Evolutionary conservation across 73 alveolate species (phyloP).

Genomic region (Halteria grandinella): DNA sequence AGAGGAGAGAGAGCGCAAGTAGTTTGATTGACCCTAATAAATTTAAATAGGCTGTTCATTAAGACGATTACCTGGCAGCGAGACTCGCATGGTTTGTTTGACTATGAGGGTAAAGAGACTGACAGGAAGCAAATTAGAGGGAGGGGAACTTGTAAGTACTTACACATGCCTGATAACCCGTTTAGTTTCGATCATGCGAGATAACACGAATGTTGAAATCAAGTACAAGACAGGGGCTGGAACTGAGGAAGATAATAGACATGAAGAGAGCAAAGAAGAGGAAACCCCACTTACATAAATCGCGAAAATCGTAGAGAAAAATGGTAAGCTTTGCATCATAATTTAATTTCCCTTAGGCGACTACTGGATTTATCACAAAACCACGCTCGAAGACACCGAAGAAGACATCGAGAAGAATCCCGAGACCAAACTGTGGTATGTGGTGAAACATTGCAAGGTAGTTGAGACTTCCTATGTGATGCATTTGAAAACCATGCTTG

Average conservation of each 20-base stretch:
- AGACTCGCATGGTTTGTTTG: slow-evolving; percentile 58
- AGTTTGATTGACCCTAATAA: too few species aligned
- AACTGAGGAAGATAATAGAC: slow-evolving; percentile 1
- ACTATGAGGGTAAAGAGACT: slow-evolving; percentile 28
- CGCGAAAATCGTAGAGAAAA: slow-evolving; percentile 22
- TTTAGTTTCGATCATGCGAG: slow-evolving; percentile 31
- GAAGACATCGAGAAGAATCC: slow-evolving; percentile 19
- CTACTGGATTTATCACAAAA: slow-evolving; percentile 27
- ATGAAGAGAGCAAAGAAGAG: slow-evolving; percentile 32
- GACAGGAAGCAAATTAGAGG: slow-evolving; percentile 29
- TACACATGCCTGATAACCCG: not conserved
- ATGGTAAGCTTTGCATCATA: slow-evolving; percentile 25
- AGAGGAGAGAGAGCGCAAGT: too few species aligned
- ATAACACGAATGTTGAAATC: slow-evolving; percentile 5
- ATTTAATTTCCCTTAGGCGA: too few species aligned
- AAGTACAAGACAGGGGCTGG: slow-evolving; percentile 9
- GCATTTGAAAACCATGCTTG: too few species aligned
- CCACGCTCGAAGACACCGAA: slow-evolving; percentile 10
- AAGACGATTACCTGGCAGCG: slow-evolving; percentile 46
- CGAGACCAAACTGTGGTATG: slow-evolving; percentile 26
- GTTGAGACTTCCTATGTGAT: too few species aligned
- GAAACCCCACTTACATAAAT: slow-evolving; percentile 3
- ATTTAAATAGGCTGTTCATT: slow-evolving; percentile 27
- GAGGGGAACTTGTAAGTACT: slow-evolving; percentile 18
- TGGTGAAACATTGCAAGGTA: slow-evolving; percentile 23